Evolutionary conservation across 2,329 filamentous ascomycete species (phyloP).

Genomic region (Blastomyces silverae): DNA sequence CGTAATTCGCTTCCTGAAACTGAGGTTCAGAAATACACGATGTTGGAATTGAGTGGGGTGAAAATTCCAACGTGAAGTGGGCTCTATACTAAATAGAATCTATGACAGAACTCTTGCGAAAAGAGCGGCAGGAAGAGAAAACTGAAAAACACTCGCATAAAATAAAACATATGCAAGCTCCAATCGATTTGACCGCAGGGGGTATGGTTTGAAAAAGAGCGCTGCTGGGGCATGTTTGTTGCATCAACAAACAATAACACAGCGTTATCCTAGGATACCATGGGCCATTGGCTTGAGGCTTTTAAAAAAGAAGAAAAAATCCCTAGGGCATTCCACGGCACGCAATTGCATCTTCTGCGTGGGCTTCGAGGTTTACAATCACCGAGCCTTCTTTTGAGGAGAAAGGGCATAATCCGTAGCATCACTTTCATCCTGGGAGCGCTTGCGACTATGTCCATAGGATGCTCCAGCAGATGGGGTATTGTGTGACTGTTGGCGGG

Average conservation of each 20-base stretch:
- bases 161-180: slow-evolving; percentile 1
- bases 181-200: not conserved
- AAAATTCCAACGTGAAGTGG: slow-evolving; percentile 2
- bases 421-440: slow-evolving; percentile 15
- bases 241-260: slow-evolving; percentile 1
- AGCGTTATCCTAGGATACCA: slow-evolving; percentile 1
- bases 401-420: slow-evolving; percentile 12
- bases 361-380: not conserved
- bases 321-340: not conserved
- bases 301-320: not conserved
- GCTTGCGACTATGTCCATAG: slow-evolving; percentile 15
- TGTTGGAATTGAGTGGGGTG: not conserved
- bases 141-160: slow-evolving; percentile 5
- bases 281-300: not conserved
- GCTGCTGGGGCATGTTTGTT: not conserved
- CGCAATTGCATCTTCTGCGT: not conserved
- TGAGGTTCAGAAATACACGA: not conserved
- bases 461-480: not conserved
- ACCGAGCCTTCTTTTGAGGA: slow-evolving; percentile 14
- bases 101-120: not conserved
- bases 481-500: not conserved
- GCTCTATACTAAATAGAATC: not conserved
- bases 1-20: not conserved
- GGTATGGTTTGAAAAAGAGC: not conserved
- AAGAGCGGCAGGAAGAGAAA: not conserved